These are phyloP conservation scores for Backusella luteola DNA, from an alignment of 192 early-diverging fungal genomes.

Conservation along the genomic window DNA sequence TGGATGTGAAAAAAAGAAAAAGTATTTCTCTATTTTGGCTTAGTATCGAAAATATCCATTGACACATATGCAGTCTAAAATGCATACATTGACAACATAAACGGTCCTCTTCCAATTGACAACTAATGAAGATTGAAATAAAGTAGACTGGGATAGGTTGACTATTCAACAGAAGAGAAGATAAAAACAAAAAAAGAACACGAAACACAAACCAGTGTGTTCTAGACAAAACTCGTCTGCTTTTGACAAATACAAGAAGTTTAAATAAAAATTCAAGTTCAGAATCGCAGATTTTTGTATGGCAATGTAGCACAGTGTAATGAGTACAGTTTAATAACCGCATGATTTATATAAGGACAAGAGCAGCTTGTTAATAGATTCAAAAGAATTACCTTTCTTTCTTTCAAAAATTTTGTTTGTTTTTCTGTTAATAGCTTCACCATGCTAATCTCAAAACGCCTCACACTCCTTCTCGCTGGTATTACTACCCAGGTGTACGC, in stretches of 20 bases:
- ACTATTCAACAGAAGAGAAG: background rate
- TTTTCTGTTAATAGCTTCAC: background rate
- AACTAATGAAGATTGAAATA: background rate
- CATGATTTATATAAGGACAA: background rate
- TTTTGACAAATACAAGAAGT: background rate
- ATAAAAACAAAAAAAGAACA: background rate
- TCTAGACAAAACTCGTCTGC: background rate
- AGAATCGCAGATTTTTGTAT: background rate
- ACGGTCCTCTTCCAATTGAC: background rate
- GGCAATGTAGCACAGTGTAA: background rate
- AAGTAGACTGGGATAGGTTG: background rate
- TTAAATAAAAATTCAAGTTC: background rate
- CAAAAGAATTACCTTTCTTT: background rate
- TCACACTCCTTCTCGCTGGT: background rate
- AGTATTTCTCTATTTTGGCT: background rate
- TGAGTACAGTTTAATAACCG: background rate
- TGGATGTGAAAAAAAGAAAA: background rate
- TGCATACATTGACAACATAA: background rate
- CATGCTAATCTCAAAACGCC: background rate
- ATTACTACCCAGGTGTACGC: background rate
- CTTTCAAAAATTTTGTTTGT: background rate
- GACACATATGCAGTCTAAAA: background rate
- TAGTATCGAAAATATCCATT: background rate
- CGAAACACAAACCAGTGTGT: background rate
- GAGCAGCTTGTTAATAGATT: background rate